Conservation (phyloP, 306 rosid genomes). For the Cucumis melo region DNA sequence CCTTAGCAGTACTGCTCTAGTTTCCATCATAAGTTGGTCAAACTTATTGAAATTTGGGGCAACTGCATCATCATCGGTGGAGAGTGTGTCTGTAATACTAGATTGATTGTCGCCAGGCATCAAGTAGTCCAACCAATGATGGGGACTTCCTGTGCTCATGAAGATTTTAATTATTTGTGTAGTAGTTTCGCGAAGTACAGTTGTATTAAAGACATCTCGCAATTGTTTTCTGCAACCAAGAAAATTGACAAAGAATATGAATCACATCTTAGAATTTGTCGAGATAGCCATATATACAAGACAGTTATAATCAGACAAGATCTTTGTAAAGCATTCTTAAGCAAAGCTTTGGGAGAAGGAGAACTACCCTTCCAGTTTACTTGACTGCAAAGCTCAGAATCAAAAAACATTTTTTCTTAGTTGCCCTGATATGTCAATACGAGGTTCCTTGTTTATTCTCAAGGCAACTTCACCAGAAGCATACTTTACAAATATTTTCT, state of each 20-base stretch:
- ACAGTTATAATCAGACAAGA: not conserved
- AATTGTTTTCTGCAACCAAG: conserved; percentile 61
- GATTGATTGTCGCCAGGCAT: conserved; percentile 47
- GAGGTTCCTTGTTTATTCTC: not conserved
- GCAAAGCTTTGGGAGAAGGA: not conserved
- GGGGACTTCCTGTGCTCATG: conserved; percentile 55
- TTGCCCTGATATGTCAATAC: not conserved
- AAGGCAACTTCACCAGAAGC: not conserved
- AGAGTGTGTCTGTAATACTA: conserved; percentile 14
- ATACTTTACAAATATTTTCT: not conserved
- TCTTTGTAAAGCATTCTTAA: not conserved
- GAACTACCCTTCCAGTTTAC: not conserved
- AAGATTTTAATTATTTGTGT: conserved; percentile 50
- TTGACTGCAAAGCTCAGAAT: not conserved
- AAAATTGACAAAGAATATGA: not conserved
- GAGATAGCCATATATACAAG: not conserved
- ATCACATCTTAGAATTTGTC: not conserved
- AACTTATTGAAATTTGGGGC: conserved; percentile 39
- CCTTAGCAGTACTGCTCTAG: conserved; percentile 69
- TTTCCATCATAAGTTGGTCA: conserved; percentile 71
- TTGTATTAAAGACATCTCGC: conserved; percentile 37
- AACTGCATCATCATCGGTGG: conserved; percentile 17
- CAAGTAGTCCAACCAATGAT: conserved; percentile 70
- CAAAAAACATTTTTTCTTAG: not conserved
- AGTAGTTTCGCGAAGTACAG: conserved; percentile 46